Evolutionary conservation across 805 yeast genomes (phyloP).

Genomic region (Kazachstania africana): DNA sequence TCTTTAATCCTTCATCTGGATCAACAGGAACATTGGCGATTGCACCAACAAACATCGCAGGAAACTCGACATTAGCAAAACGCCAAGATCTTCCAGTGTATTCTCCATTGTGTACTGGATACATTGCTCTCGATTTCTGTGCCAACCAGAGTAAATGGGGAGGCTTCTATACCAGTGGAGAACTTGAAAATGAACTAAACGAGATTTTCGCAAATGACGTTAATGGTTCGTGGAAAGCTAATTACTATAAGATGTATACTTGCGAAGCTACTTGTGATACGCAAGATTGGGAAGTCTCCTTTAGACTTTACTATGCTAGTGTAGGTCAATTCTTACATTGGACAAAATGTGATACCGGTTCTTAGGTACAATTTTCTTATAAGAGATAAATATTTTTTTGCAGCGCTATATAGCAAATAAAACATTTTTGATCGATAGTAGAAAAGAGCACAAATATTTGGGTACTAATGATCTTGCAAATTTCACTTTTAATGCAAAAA

Average conservation of each 20-base stretch:
- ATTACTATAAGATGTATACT: neutral
- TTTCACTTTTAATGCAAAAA: too few species aligned
- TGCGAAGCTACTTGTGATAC: neutral
- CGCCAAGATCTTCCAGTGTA: neutral
- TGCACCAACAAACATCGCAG: neutral
- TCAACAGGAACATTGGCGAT: neutral
- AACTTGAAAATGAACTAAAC: neutral
- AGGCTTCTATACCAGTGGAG: neutral
- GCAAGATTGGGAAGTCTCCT: neutral
- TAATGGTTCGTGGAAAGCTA: neutral
- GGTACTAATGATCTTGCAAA: too few species aligned
- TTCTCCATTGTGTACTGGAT: neutral
- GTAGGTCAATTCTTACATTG: neutral
- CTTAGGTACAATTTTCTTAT: too few species aligned
- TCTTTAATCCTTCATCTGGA: neutral
- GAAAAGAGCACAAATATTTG: too few species aligned
- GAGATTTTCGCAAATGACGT: neutral
- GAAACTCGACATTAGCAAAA: neutral
- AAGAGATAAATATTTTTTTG: too few species aligned
- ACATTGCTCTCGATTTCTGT: neutral
- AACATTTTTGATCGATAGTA: too few species aligned
- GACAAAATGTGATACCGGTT: conserved; percentile 1
- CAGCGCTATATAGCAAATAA: too few species aligned
- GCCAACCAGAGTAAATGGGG: neutral
- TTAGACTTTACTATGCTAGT: neutral